These are phyloP conservation scores for Penicillium steckii DNA, from an alignment of 495 filamentous ascomycete genomes.

Conservation along the genomic window DNA sequence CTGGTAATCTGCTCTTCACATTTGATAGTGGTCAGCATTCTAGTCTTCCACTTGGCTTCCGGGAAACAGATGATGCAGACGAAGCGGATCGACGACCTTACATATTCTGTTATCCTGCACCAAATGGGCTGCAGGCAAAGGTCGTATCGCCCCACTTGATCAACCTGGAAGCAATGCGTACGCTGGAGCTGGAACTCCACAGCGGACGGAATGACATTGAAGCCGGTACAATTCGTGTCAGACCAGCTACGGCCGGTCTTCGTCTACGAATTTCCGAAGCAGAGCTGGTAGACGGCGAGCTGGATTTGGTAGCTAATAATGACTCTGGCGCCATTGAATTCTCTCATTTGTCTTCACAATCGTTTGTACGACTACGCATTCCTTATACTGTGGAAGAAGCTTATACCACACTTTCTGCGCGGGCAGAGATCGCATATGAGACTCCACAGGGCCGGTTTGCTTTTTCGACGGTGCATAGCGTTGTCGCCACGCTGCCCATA, in stretches of 20 bases:
- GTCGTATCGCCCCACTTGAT: slow-evolving; percentile 48
- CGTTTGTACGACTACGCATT: slow-evolving; percentile 58
- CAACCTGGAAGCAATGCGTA: slow-evolving; percentile 73
- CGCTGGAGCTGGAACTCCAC: slow-evolving; percentile 68
- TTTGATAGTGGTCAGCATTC: slow-evolving; percentile 32
- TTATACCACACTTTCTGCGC: slow-evolving; percentile 66
- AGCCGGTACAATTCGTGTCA: slow-evolving; percentile 67
- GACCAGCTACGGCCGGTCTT: slow-evolving; percentile 82
- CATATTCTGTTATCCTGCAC: slow-evolving; percentile 51
- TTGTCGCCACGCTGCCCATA: slow-evolving; percentile 73
- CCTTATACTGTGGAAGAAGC: slow-evolving; percentile 87
- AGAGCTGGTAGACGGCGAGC: slow-evolving; percentile 52
- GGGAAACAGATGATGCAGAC: slow-evolving; percentile 41
- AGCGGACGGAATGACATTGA: slow-evolving; percentile 77
- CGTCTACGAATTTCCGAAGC: slow-evolving; percentile 75
- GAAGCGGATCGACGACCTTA: slow-evolving; percentile 38
- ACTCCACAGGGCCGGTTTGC: slow-evolving; percentile 71
- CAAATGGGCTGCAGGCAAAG: slow-evolving; percentile 48
- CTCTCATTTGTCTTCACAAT: slow-evolving; percentile 46
- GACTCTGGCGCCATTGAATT: slow-evolving; percentile 71
- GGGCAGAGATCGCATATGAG: slow-evolving; percentile 73
- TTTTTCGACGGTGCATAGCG: slow-evolving; percentile 60
- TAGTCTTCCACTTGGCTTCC: slow-evolving; percentile 35
- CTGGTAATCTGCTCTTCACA: slow-evolving; percentile 66
- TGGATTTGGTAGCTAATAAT: slow-evolving; percentile 53